Conservation (phyloP, 345 rosid species). For the Reutealis trisperma region DNA sequence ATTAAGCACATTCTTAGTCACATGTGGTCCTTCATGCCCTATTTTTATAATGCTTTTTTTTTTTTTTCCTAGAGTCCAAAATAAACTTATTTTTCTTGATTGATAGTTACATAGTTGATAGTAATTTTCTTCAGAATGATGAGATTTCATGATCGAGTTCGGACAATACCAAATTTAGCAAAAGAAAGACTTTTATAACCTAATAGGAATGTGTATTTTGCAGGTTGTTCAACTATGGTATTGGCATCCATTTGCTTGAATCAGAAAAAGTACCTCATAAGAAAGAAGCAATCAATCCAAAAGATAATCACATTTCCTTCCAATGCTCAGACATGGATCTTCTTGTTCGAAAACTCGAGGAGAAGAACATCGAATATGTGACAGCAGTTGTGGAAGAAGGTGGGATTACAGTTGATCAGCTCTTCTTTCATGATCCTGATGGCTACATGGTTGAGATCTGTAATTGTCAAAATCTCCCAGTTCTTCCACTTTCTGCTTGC, state of each 20-base stretch:
- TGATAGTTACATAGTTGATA: too few species aligned
- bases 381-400: slow-evolving; percentile 48
- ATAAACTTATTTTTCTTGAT: too few species aligned
- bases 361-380: slow-evolving; percentile 40
- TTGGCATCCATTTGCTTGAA: slow-evolving; percentile 51
- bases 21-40: too few species aligned
- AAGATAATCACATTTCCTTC: slow-evolving; percentile 58
- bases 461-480: slow-evolving; percentile 48
- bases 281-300: slow-evolving; percentile 47
- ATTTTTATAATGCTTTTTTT: too few species aligned
- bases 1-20: too few species aligned
- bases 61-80: too few species aligned
- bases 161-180: too few species aligned
- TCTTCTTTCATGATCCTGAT: slow-evolving; percentile 57
- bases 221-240: slow-evolving; percentile 55
- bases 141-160: too few species aligned
- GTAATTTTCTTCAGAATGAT: too few species aligned
- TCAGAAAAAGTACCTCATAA: slow-evolving; percentile 24
- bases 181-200: not conserved
- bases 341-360: slow-evolving; percentile 32
- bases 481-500: slow-evolving; percentile 49
- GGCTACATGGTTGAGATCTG: slow-evolving; percentile 49
- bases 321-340: slow-evolving; percentile 45
- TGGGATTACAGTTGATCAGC: slow-evolving; percentile 51
- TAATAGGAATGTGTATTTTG: not conserved